These are phyloP conservation scores for Leccinellum rugosiceps DNA, from an alignment of 768 basidiomycete species.

Conservation along the genomic window DNA sequence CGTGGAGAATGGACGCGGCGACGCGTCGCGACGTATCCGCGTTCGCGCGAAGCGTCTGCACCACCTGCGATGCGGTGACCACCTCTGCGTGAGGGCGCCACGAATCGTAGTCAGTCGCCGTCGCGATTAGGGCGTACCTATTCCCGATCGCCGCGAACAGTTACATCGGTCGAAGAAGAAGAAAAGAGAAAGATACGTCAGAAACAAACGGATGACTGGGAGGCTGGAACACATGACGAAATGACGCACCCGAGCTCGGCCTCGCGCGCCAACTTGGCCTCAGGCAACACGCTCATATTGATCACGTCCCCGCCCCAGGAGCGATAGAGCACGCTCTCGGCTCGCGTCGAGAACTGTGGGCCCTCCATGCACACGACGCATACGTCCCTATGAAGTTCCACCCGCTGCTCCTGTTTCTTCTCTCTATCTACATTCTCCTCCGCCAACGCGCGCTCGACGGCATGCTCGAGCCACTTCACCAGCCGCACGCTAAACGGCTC, in stretches of 20 bases:
- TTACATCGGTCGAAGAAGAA: background rate
- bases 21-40: slow-evolving; percentile 83
- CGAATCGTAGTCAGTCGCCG: slow-evolving; percentile 92
- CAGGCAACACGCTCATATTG: slow-evolving; percentile 96
- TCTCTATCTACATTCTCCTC: background rate
- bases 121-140: slow-evolving; percentile 93
- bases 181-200: too few relatives aligned
- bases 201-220: too few relatives aligned
- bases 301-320: slow-evolving; percentile 91
- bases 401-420: slow-evolving; percentile 48
- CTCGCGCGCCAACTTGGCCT: slow-evolving; percentile 95
- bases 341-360: slow-evolving; percentile 96
- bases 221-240: background rate
- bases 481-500: slow-evolving; percentile 80
- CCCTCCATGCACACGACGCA: slow-evolving; percentile 97
- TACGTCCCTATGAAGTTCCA: slow-evolving; percentile 76
- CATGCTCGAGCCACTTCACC: slow-evolving; percentile 59
- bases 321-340: slow-evolving; percentile 93
- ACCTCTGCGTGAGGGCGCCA: slow-evolving; percentile 80
- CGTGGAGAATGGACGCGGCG: slow-evolving; percentile 64
- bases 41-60: slow-evolving; percentile 84
- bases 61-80: slow-evolving; percentile 89
- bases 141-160: background rate
- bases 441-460: slow-evolving; percentile 61
- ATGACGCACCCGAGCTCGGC: slow-evolving; percentile 77